Percentiles rank a stretch among this genome's conserved stretches.
These are phyloP conservation scores for Sporothrix euskadiensis DNA, from an alignment of 2,329 filamentous ascomycete genomes.

Conservation along the genomic window DNA sequence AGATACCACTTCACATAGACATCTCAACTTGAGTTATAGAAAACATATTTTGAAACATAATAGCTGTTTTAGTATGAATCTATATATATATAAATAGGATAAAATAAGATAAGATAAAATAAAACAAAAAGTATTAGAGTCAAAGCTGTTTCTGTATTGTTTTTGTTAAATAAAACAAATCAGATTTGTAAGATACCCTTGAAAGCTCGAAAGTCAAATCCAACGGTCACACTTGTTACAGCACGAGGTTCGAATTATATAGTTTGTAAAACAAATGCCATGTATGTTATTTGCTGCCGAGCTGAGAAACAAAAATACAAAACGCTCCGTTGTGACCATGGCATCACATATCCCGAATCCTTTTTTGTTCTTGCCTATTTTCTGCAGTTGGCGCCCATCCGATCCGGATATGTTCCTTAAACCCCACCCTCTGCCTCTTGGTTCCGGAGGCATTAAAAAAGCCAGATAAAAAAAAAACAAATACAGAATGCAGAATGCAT, in stretches of 20 bases:
- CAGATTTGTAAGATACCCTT: no score
- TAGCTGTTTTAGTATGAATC: no score
- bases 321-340: background rate
- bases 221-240: background rate
- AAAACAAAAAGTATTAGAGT: no score
- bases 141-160: no score
- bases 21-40: background rate
- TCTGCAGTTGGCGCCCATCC: slow-evolving; percentile 3
- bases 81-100: no score
- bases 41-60: no score
- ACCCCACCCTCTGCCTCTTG: background rate
- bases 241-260: background rate
- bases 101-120: no score
- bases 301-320: background rate
- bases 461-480: slow-evolving; percentile 1
- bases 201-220: background rate
- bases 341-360: background rate
- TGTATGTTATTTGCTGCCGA: background rate
- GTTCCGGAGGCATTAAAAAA: background rate
- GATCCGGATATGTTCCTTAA: background rate
- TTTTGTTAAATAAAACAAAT: no score
- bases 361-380: background rate
- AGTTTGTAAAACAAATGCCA: background rate
- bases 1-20: background rate
- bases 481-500: background rate